Percentiles rank a stretch among this genome's conserved stretches.
phyloP scores from a whole-genome alignment of 116 monocot species.

The Cymodocea nodosa region DNA sequence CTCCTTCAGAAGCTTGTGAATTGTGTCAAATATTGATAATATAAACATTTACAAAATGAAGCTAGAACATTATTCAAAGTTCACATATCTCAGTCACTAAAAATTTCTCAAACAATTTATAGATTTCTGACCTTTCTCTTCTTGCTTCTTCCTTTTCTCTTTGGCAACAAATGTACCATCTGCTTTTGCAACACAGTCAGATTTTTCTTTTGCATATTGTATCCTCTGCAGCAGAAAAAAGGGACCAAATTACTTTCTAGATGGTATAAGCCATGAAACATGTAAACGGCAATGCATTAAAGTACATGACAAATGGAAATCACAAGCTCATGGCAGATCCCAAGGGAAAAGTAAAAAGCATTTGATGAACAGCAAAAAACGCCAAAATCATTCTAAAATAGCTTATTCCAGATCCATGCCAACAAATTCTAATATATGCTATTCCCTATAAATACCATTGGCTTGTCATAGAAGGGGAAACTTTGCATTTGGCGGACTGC shows the following conservation, averaged over 20 bases:
- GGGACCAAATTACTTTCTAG: not conserved
- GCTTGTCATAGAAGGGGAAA: conserved; percentile 94
- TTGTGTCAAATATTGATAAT: no score
- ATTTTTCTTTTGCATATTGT: conserved; percentile 93
- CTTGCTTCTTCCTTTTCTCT: conserved; percentile 91
- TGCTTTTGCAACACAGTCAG: conserved; percentile 85
- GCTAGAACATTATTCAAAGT: no score
- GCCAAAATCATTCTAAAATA: not conserved
- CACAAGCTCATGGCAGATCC: no score
- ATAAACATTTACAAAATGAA: no score
- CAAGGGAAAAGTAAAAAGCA: no score
- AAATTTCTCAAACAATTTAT: not conserved
- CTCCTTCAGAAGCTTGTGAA: no score
- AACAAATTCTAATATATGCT: not conserved
- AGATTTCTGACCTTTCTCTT: conserved; percentile 66
- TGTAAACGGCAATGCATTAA: no score
- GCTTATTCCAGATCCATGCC: not conserved
- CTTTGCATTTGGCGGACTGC: conserved; percentile 93
- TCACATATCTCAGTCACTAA: not conserved
- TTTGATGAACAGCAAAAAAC: no score
- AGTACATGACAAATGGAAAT: no score
- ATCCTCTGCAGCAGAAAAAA: conserved; percentile 39
- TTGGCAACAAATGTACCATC: conserved; percentile 75
- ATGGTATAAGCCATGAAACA: no score
- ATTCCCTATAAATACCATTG: conserved; percentile 37